These are phyloP conservation scores for Lachnellula occidentalis DNA, from an alignment of 2,329 filamentous ascomycete species.

Conservation along the genomic window DNA sequence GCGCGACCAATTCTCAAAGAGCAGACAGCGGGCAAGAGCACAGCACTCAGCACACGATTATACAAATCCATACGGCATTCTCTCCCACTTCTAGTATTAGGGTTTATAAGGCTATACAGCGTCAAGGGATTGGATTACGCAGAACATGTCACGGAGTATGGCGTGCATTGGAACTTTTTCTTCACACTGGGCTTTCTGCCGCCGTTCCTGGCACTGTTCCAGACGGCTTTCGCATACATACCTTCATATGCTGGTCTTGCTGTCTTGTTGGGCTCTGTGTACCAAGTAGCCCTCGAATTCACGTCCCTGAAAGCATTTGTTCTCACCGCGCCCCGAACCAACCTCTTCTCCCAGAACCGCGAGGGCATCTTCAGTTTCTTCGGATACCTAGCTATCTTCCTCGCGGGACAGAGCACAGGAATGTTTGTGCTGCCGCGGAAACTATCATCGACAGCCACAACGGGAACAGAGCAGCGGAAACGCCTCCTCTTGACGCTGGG, in stretches of 20 bases:
- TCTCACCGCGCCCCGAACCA: conserved; percentile 70
- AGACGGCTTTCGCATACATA: conserved; percentile 62
- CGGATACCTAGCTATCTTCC: conserved; percentile 91
- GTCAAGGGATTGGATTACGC: conserved; percentile 95
- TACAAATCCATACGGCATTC: conserved; percentile 69
- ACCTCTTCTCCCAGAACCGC: conserved; percentile 81
- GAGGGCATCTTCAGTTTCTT: conserved; percentile 94
- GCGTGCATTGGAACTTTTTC: conserved; percentile 99
- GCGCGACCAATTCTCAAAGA: conserved; percentile 75
- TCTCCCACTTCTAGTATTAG: conserved; percentile 73
- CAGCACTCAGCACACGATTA: conserved; percentile 53
- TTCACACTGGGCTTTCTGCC: conserved; percentile 88
- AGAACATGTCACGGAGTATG: conserved; percentile 95
- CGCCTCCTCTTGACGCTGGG: conserved; percentile 59
- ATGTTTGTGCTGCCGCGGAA: conserved; percentile 68
- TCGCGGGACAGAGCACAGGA: conserved; percentile 80
- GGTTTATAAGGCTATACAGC: conserved; percentile 73
- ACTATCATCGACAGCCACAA: conserved; percentile 38
- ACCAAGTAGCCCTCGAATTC: conserved; percentile 71
- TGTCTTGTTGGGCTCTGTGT: conserved; percentile 60
- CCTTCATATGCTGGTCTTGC: conserved; percentile 75
- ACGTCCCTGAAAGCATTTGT: conserved; percentile 79
- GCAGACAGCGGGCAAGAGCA: conserved; percentile 44
- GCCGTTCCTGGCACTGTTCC: conserved; percentile 80
- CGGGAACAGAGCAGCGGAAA: conserved; percentile 44